Evolutionary conservation across 768 basidiomycete species (phyloP).

Genomic region (Leccinellum rugosiceps): DNA sequence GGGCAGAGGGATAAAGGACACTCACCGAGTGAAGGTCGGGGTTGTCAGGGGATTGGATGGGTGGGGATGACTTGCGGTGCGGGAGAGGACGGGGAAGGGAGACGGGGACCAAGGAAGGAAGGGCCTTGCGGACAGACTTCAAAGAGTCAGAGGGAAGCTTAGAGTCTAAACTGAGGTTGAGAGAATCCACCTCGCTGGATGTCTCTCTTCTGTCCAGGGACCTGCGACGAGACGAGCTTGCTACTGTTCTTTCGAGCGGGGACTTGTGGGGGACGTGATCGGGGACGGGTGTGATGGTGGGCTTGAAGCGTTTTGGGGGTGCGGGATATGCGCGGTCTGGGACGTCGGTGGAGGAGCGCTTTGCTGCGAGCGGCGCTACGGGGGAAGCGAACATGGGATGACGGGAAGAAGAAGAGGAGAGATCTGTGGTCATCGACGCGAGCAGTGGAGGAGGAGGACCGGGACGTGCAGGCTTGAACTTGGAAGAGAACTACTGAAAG

Average conservation of each 20-base stretch:
- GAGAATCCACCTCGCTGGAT: slow-evolving; percentile 23
- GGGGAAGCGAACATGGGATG: slow-evolving; percentile 13
- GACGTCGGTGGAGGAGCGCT: slow-evolving; percentile 30
- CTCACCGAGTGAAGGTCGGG: slow-evolving; percentile 20
- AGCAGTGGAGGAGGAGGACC: slow-evolving; percentile 19
- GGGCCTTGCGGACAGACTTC: slow-evolving; percentile 15
- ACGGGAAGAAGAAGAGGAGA: background rate
- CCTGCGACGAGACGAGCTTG: slow-evolving; percentile 7
- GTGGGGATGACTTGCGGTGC: slow-evolving; percentile 7
- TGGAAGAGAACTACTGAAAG: slow-evolving; percentile 24
- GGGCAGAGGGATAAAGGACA: background rate
- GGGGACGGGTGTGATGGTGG: slow-evolving; percentile 16
- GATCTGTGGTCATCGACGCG: slow-evolving; percentile 28
- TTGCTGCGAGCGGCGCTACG: slow-evolving; percentile 18
- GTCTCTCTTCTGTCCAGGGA: slow-evolving; percentile 15
- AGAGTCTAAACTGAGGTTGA: slow-evolving; percentile 13
- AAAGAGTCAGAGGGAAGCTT: slow-evolving; percentile 13
- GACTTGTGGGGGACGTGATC: slow-evolving; percentile 21
- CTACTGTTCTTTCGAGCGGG: slow-evolving; percentile 3
- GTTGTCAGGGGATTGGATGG: slow-evolving; percentile 3
- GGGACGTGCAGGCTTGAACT: slow-evolving; percentile 44
- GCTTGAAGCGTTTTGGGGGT: slow-evolving; percentile 33
- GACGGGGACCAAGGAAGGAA: background rate
- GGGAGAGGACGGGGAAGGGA: slow-evolving; percentile 1
- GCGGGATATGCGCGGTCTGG: slow-evolving; percentile 4